Percentiles rank a stretch among this genome's conserved stretches.
Conservation (phyloP, 768 basidiomycete genomes). For the Suillus alpinus region DNA sequence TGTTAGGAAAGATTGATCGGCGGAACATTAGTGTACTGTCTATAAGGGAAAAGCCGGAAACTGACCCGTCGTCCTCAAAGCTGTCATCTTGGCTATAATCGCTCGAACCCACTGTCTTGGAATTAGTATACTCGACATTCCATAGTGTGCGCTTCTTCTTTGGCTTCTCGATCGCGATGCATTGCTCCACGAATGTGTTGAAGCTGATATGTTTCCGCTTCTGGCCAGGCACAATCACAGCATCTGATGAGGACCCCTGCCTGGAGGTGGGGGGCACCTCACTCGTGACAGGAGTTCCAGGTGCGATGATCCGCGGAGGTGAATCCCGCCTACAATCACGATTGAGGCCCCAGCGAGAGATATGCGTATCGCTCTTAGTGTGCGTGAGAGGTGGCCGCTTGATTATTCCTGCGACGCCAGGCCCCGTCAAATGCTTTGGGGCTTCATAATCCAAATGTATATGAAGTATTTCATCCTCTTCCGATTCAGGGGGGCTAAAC, state of each 20-base stretch:
- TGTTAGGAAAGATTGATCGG: constrained; percentile 22
- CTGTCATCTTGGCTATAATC: constrained; percentile 27
- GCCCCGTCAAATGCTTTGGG: background rate
- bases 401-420: background rate
- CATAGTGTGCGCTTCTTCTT: constrained; percentile 31
- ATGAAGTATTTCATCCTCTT: constrained; percentile 35
- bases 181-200: constrained; percentile 97
- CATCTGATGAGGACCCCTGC: constrained; percentile 16
- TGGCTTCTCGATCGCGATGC: constrained; percentile 85
- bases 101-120: constrained; percentile 9
- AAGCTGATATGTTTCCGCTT: constrained; percentile 93
- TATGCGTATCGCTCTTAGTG: constrained; percentile 87
- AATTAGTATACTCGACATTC: constrained; percentile 24
- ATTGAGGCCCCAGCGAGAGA: constrained; percentile 52
- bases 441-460: constrained; percentile 23
- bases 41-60: constrained; percentile 8
- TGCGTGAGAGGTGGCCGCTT: constrained; percentile 63
- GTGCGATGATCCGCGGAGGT: constrained; percentile 56
- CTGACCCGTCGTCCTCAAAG: constrained; percentile 65
- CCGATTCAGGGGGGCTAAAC: constrained; percentile 58
- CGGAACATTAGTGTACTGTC: background rate
- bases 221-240: constrained; percentile 18
- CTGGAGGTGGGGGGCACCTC: constrained; percentile 10
- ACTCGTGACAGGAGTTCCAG: constrained; percentile 7
- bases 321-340: constrained; percentile 57